Evolutionary conservation across 192 early-diverging fungal genomes (phyloP).

Genomic region (Coemansia sp.): DNA sequence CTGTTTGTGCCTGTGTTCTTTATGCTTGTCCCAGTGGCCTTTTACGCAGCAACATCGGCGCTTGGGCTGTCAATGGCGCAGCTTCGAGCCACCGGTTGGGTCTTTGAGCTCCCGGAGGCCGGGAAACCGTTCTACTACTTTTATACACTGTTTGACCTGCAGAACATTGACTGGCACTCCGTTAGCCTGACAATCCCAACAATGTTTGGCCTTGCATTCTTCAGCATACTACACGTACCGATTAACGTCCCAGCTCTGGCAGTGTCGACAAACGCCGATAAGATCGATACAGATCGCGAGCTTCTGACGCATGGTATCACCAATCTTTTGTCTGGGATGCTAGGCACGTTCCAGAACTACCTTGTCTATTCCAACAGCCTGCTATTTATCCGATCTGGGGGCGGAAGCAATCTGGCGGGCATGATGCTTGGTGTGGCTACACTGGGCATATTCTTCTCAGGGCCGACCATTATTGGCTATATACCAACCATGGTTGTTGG

Average conservation of each 20-base stretch:
- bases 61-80: slow-evolving; percentile 64
- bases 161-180: slow-evolving; percentile 67
- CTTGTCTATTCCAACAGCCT: slow-evolving; percentile 92
- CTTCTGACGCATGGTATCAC: slow-evolving; percentile 90
- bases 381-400: slow-evolving; percentile 92
- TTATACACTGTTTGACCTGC: slow-evolving; percentile 71
- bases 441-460: slow-evolving; percentile 74
- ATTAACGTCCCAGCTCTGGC: slow-evolving; percentile 95
- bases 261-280: slow-evolving; percentile 84
- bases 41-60: slow-evolving; percentile 68
- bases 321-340: slow-evolving; percentile 79
- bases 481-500: slow-evolving; percentile 96
- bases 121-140: slow-evolving; percentile 85
- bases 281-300: slow-evolving; percentile 92
- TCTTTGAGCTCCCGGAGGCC: slow-evolving; percentile 76
- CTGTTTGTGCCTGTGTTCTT: slow-evolving; percentile 93
- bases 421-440: slow-evolving; percentile 80
- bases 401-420: slow-evolving; percentile 83
- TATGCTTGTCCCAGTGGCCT: slow-evolving; percentile 74
- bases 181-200: slow-evolving; percentile 78
- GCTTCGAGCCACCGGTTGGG: slow-evolving; percentile 78
- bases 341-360: slow-evolving; percentile 85
- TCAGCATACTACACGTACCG: slow-evolving; percentile 95
- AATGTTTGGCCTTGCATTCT: slow-evolving; percentile 91
- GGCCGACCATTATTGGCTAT: slow-evolving; percentile 84